Conservation (phyloP, 768 basidiomycete species). For the Agrocybe pediades region DNA sequence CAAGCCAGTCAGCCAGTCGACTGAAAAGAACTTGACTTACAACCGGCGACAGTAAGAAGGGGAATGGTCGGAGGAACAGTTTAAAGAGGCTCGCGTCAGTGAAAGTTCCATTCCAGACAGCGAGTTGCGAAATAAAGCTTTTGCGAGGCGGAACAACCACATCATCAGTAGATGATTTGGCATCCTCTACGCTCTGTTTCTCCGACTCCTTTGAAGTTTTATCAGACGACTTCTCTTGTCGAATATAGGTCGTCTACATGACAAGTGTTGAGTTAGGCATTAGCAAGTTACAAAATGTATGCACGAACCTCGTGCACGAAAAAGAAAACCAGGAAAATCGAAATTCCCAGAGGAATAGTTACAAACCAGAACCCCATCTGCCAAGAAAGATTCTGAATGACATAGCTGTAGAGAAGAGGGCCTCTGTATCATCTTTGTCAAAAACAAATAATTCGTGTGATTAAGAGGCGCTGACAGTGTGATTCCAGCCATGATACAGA, state of each 20-base stretch:
- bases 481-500: conserved; percentile 44
- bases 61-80: conserved; percentile 41
- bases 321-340: conserved; percentile 39
- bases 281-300: background rate
- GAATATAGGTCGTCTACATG: conserved; percentile 35
- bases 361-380: conserved; percentile 51
- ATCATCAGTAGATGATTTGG: conserved; percentile 7
- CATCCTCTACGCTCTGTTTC: conserved; percentile 20
- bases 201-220: conserved; percentile 4
- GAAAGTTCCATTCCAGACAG: conserved; percentile 38
- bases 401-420: conserved; percentile 46
- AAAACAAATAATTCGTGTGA: background rate
- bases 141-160: conserved; percentile 13
- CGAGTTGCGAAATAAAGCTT: conserved; percentile 35
- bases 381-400: conserved; percentile 44
- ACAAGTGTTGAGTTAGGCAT: background rate
- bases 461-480: conserved; percentile 31
- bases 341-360: conserved; percentile 41
- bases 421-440: conserved; percentile 25
- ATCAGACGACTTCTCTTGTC: conserved; percentile 3
- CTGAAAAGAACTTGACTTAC: conserved; percentile 30
- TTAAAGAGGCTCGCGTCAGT: conserved; percentile 34
- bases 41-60: conserved; percentile 43
- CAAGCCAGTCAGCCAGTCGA: background rate
- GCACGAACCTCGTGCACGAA: conserved; percentile 42